Evolutionary conservation across 1,284 basidiomycete species (phyloP).

Genomic region (Violaceomyces palustris): DNA sequence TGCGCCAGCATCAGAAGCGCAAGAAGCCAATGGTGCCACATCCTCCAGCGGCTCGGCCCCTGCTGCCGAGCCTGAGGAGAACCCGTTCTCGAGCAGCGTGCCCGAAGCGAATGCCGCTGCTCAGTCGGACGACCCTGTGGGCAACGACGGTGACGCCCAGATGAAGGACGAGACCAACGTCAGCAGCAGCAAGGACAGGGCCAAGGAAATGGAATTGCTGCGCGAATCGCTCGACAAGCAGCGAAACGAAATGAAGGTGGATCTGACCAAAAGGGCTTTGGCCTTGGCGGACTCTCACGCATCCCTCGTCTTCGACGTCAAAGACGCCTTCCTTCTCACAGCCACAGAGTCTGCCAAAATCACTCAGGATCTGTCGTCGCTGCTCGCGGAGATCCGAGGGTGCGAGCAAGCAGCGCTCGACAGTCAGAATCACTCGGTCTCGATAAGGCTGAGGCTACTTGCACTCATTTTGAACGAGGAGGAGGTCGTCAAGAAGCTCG

Average conservation of each 20-base stretch:
- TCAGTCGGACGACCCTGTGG: slow-evolving; percentile 17
- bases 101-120: no score
- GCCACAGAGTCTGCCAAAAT: slow-evolving; percentile 11
- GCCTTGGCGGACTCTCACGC: slow-evolving; percentile 79
- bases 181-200: no score
- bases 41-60: no score
- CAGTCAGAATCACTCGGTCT: slow-evolving; percentile 54
- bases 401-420: slow-evolving; percentile 13
- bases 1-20: no score
- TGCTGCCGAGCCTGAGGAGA: slow-evolving; percentile 1
- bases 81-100: no score
- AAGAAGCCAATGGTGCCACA: no score
- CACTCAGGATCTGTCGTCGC: slow-evolving; percentile 9
- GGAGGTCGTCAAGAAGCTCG: slow-evolving; percentile 62
- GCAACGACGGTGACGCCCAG: slow-evolving; percentile 15
- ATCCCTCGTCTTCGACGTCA: slow-evolving; percentile 80
- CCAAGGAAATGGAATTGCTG: no score
- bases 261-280: slow-evolving; percentile 54
- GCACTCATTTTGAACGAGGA: slow-evolving; percentile 74
- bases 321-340: slow-evolving; percentile 37
- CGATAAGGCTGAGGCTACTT: slow-evolving; percentile 76
- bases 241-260: slow-evolving; percentile 56
- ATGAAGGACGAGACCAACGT: slow-evolving; percentile 14
- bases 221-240: slow-evolving; percentile 20
- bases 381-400: slow-evolving; percentile 21